Base-by-base conservation (phyloP, 1,139 yeast species). In the Debaryomyces subglobosus region DNA sequence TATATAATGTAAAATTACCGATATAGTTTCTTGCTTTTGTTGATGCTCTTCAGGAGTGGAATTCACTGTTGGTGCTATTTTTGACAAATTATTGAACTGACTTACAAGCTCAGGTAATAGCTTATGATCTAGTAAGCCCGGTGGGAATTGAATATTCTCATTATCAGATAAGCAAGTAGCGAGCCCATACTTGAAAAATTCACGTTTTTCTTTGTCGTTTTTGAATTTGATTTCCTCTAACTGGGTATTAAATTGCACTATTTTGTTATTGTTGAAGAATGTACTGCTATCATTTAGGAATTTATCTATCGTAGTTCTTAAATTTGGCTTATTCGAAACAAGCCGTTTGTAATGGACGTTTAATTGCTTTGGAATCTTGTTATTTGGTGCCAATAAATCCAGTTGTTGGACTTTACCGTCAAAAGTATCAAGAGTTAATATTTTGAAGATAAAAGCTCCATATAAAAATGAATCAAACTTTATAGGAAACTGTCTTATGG, bases 391-490 rank as follows among this genome's bases (percentile, higher is more conserved):
- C 10, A 39, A 10, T 13, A 47, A 23, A 9, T 45, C 39, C 12
- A 39, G 21, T 18, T 44, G 47, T n/a, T 30, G 30, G 13, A 39
- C 38, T 13, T 25, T 15, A 15, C 40, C 29, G 3, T 52, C 43
- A 39, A 55, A 55, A 13, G 58, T 57, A 1, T 49, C 43, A 8
- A 52, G 64, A 39, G 74, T 73, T 60, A 84, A 80, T 2, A 65
- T 54, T 64, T 72, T 52, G 53, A 70, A 75, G 9, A 87, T 75
- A 32, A 89, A 71, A 3, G 69, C 65, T 1, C 91, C 96, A 39
- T 85, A 71, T 49, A 77, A 75, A 66, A 77, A 86, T 0, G 95
- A 74, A 61, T 90, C 97, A 47, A 80, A 69, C 52, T 80, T 82
- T 34, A 65, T 72, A 59, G 63, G 74, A 48, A 61, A 71, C 39